Conservation (phyloP, 2,329 filamentous ascomycete species). For the Colletotrichum kahawae region DNA sequence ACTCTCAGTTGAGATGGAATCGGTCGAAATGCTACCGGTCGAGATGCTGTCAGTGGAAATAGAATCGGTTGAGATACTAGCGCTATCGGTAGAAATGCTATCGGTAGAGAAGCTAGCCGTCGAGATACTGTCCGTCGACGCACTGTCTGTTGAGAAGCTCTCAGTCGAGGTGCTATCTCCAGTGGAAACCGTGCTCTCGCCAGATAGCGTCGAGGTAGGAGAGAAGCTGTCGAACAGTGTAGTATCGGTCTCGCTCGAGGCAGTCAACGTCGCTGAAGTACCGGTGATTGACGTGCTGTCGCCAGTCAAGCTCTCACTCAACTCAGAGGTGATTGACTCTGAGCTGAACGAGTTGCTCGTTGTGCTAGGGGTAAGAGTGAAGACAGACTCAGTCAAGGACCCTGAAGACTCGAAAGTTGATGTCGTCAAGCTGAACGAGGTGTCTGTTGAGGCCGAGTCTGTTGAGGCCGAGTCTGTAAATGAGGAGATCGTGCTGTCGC, state of each 20-base stretch:
- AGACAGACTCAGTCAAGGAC: background rate
- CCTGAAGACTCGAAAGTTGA: background rate
- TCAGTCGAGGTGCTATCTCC: background rate
- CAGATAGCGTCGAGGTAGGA: rapidly evolving
- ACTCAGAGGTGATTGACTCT: background rate
- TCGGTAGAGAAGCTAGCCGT: rapidly evolving
- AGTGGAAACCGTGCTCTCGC: background rate
- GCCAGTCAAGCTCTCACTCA: background rate
- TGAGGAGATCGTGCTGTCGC: background rate
- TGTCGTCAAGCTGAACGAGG: background rate
- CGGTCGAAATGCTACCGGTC: background rate
- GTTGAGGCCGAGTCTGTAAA: background rate
- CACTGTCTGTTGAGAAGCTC: background rate
- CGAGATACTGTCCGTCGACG: background rate
- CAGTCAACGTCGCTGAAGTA: background rate
- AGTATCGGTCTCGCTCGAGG: background rate
- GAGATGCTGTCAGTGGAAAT: background rate
- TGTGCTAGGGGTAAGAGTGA: background rate
- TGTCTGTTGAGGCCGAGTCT: background rate
- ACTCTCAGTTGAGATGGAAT: background rate
- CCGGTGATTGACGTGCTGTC: background rate
- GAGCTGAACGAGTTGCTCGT: background rate
- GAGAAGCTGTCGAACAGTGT: background rate
- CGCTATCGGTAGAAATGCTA: background rate
- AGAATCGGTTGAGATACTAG: background rate